A percentile compares a stretch with the other conserved stretches of the same genome.
Conservation (phyloP, 768 basidiomycete species). For the Naganishia onofrii region DNA sequence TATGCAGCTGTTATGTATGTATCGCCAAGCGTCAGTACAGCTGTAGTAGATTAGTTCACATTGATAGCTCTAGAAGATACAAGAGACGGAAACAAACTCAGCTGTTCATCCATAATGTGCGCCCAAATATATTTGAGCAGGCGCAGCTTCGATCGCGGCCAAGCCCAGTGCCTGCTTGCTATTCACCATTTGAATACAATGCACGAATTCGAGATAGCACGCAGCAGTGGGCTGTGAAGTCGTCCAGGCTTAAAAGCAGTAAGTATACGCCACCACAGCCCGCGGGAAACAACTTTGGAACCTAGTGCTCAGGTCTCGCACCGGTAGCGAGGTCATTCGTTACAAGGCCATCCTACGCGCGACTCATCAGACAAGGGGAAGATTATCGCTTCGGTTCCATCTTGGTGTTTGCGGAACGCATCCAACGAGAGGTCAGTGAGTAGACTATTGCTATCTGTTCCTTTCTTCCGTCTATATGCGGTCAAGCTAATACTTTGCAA, state of each 20-base stretch:
- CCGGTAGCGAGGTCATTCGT: neutral
- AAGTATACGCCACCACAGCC: no score
- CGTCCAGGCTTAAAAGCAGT: neutral
- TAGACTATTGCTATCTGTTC: neutral
- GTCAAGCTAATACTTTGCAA: neutral
- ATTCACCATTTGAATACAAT: constrained; percentile 6
- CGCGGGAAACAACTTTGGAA: neutral
- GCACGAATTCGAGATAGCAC: neutral
- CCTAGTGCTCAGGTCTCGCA: neutral
- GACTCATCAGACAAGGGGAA: neutral
- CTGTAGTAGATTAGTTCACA: neutral
- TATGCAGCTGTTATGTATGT: no score
- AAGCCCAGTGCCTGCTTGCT: neutral
- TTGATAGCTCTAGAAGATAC: neutral
- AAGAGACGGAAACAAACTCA: constrained; percentile 6
- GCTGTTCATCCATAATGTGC: neutral
- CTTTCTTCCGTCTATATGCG: neutral
- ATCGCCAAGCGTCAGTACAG: no score
- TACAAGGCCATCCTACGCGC: neutral
- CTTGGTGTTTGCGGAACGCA: neutral
- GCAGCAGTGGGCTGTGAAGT: neutral
- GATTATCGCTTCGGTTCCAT: neutral
- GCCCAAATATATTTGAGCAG: neutral
- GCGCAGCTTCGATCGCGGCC: neutral
- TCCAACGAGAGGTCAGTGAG: neutral